Base-by-base conservation (phyloP, 768 basidiomycete genomes). In the Hericium erinaceus region DNA sequence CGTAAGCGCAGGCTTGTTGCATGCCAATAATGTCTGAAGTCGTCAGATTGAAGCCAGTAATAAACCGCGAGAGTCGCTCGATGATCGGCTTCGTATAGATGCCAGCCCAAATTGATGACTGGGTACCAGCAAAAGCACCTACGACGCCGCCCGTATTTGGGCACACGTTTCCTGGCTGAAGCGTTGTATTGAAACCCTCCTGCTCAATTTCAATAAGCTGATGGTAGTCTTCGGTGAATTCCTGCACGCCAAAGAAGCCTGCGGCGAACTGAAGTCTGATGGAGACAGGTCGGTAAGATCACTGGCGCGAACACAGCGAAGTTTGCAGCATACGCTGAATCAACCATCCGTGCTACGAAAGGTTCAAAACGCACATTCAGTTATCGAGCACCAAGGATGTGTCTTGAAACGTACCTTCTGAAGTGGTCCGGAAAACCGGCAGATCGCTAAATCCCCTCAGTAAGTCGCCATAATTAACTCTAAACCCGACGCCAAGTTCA, bases 351-450 rank as follows among this genome's bases (percentile, higher is more conserved):
- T 12, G 65, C 67, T 68, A 39, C 24, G 0, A 22, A 39, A 16
- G 18, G 39, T 26, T 39, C 56, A 24, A 15, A 53, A 33, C 18
- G 20, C 18, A 12, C 22, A 2, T 3, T 24, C 15, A 38, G 2
- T 13, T 12, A 0, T 65, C 67, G 3, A 74, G 61, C 26, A 68
- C 61, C 1, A 72, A 16, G 12, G 28, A 39, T 5, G 33, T 1
- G 20, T 16, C 6, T 28, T 53, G 41, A 12, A 38, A 55, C 57
- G 18, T n/a, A 67, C 73, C 72, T 68, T 77, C 72, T 7, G 70
- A 71, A 13, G 74, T 75, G 1, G 74, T 79, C 10, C 78, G 69
- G 63, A 78, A 79, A 12, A 80, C 78, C 16, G 77, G 78, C 1
- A 78, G 64, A 20, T 71, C 65, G 11, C 56, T 71, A 66, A 71